Base-by-base conservation (phyloP, 345 rosid genomes). In the Isatis tinctoria region DNA sequence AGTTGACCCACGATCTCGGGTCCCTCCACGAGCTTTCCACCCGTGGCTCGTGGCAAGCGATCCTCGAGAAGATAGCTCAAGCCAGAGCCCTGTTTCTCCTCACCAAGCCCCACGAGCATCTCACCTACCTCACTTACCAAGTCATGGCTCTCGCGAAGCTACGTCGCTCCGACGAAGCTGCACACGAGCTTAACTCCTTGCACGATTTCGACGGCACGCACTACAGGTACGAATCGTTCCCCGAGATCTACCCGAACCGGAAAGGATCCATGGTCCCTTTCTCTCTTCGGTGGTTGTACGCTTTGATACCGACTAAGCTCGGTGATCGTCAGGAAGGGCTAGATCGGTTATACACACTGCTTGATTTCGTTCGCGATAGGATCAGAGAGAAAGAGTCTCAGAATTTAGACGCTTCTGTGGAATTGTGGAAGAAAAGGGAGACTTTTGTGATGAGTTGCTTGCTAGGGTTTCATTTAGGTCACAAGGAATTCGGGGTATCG, bases 191-290 rank as follows among this genome's bases (percentile, higher is more conserved):
- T 60, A 87, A 91, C n/a, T 76, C 98, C 11, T 81, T 92, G 65
- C 90, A 95, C 66, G 98, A 92, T 69, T 87, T 92, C 79, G 85
- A 87, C 67, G 79, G 87, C 30, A 76, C 82, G 76, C 89, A 78
- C 52, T 92, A 95, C 72, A 76, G 71, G 63, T 95, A 90, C 75
- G 93, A 92, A 61, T 80, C 97, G 8, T 87, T 87, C 72, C 99
- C 97, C 5, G 78, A 83, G 36, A 60, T 85, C 30, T 92, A 92
- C 80, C 88, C 87, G 0, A 81, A 79, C 70, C 85, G 93, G 43
- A 74, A 75, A 3, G 99, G 99, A 13, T 95, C 99, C 28, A 90
- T 95, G 97, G 87, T 92, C 16, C 99, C 99, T 32, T 95, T 95
- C 85, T 74, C 84, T 36, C 83, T 95, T 26, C 91, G 98, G 47